These are phyloP conservation scores for Cercospora citrullina DNA, from an alignment of 2,329 filamentous ascomycete genomes.

Conservation along the genomic window DNA sequence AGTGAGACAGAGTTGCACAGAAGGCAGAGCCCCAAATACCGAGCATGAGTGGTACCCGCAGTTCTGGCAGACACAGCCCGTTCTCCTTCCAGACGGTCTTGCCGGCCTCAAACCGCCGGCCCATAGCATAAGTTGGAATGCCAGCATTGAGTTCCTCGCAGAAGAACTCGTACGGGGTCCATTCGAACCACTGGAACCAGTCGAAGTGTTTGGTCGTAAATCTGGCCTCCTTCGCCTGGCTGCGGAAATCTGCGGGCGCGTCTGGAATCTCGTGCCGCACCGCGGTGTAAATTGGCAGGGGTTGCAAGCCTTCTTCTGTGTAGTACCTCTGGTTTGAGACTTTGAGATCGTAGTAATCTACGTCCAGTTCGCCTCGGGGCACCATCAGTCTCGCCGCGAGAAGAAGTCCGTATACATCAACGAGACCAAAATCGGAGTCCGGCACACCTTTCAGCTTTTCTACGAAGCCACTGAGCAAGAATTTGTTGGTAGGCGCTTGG, in stretches of 20 bases:
- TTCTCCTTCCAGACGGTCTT: conserved; percentile 62
- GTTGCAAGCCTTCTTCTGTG: conserved; percentile 74
- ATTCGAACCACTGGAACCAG: conserved; percentile 99
- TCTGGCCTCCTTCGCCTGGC: conserved; percentile 38
- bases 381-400: conserved; percentile 82
- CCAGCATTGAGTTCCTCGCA: conserved; percentile 89
- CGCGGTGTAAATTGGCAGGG: conserved; percentile 91
- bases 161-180: conserved; percentile 92
- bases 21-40: conserved; percentile 98
- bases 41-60: conserved; percentile 79
- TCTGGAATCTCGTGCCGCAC: conserved; percentile 92
- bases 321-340: conserved; percentile 81
- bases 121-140: conserved; percentile 92
- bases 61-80: conserved; percentile 74
- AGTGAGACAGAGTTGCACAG: conserved; percentile 91
- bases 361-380: conserved; percentile 76
- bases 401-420: conserved; percentile 88
- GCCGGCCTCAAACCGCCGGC: conserved; percentile 76
- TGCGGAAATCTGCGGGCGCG: conserved; percentile 44
- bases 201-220: conserved; percentile 51
- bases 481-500: conserved; percentile 91
- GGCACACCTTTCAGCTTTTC: conserved; percentile 87
- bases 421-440: conserved; percentile 79
- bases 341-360: conserved; percentile 80
- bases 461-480: conserved; percentile 80